phyloP scores from a whole-genome alignment of 2,329 filamentous ascomycete genomes.

The Colletotrichum agaves region DNA sequence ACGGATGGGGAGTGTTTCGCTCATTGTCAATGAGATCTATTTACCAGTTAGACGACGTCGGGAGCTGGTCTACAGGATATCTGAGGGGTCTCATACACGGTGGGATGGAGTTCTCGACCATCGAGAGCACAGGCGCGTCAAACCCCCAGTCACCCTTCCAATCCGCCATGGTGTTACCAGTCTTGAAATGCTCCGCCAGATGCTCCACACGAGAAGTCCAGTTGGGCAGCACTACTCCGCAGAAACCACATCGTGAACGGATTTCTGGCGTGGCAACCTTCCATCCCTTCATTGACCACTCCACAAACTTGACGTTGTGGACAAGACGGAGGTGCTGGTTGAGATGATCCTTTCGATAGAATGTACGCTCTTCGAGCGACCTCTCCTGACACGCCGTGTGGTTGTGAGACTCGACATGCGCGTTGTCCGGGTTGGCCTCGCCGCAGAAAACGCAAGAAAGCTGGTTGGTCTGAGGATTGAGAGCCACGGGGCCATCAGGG shows the following conservation, averaged over 20 bases:
- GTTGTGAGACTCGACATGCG: constrained; percentile 69
- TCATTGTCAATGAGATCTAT: constrained; percentile 73
- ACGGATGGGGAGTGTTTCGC: constrained; percentile 66
- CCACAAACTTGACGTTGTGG: constrained; percentile 69
- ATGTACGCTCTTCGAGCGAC: constrained; percentile 68
- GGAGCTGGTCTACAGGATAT: constrained; percentile 50
- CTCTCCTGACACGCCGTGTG: constrained; percentile 75
- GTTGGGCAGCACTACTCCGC: constrained; percentile 68
- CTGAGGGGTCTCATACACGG: constrained; percentile 63
- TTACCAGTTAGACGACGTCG: constrained; percentile 53
- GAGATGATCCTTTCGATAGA: constrained; percentile 75
- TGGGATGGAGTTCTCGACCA: constrained; percentile 75
- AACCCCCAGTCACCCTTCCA: constrained; percentile 80
- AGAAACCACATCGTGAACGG: constrained; percentile 73
- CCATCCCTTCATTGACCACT: constrained; percentile 74
- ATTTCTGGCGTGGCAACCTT: constrained; percentile 70
- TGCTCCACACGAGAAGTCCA: constrained; percentile 72
- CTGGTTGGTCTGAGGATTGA: constrained; percentile 69
- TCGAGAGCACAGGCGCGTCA: constrained; percentile 67
- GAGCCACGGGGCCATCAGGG: constrained; percentile 64
- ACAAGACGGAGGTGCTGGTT: constrained; percentile 73
- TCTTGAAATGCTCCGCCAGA: constrained; percentile 75
- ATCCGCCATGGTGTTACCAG: constrained; percentile 71
- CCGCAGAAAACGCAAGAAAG: constrained; percentile 70
- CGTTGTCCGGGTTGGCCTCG: constrained; percentile 62